A percentile compares a stretch with the other conserved stretches of the same genome.
Evolutionary conservation across 1,284 basidiomycete genomes (phyloP).

Genomic region (Trametes polyzona): DNA sequence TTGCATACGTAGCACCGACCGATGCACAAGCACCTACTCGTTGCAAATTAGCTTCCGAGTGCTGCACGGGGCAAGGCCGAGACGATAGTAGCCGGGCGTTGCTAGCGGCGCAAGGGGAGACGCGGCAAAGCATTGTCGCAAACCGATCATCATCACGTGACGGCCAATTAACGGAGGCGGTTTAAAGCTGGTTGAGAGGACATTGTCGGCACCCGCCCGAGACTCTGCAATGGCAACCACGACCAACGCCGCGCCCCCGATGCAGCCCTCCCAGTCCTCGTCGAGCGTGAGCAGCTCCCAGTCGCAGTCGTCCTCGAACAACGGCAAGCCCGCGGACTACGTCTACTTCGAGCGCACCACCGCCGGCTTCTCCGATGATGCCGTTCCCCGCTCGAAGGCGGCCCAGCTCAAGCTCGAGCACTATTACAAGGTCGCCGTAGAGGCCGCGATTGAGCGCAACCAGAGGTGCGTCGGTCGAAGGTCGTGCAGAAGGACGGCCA

Average conservation of each 20-base stretch:
- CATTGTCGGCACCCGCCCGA: conserved; percentile 14
- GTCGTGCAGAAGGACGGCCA: not conserved
- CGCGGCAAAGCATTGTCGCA: conserved; percentile 18
- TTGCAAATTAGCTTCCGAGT: not conserved
- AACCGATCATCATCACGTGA: conserved; percentile 26
- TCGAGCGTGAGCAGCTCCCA: conserved; percentile 35
- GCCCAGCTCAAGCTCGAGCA: conserved; percentile 98
- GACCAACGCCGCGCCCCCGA: conserved; percentile 23
- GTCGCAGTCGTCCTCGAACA: conserved; percentile 25
- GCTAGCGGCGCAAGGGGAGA: conserved; percentile 4
- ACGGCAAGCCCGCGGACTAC: conserved; percentile 66
- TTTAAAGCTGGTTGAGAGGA: conserved; percentile 24
- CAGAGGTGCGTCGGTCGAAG: conserved; percentile 46
- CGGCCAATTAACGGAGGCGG: conserved; percentile 17
- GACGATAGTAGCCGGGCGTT: conserved; percentile 2
- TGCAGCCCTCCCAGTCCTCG: conserved; percentile 35
- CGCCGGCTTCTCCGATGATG: conserved; percentile 83
- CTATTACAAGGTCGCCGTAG: conserved; percentile 95
- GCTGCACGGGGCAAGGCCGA: not conserved
- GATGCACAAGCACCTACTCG: not conserved
- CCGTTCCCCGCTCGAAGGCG: conserved; percentile 90
- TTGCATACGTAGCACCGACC: not conserved
- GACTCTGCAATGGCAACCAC: conserved; percentile 32
- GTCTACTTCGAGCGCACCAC: conserved; percentile 96
- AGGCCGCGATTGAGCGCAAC: conserved; percentile 83